Percentiles rank a stretch among this genome's conserved stretches.
phyloP scores from a whole-genome alignment of 257 asterid species.

The Galeopsis tetrahit region DNA sequence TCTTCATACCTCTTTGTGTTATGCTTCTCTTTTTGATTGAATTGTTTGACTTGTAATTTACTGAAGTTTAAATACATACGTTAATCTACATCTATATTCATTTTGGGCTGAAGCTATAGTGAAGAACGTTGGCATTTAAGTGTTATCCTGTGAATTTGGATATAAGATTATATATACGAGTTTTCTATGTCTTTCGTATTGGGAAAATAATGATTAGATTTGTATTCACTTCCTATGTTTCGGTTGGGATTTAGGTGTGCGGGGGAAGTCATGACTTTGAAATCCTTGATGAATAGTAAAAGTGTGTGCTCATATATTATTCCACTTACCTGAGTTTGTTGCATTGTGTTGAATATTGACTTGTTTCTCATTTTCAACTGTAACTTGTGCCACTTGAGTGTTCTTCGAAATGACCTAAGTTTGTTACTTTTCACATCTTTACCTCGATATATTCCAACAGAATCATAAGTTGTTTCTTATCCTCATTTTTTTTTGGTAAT shows the following conservation, averaged over 20 bases:
- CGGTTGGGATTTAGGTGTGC: too few relatives aligned
- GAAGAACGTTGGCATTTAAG: not conserved
- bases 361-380: not conserved
- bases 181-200: not conserved
- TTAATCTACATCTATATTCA: not conserved
- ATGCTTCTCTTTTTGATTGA: not conserved
- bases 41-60: not conserved
- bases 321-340: not conserved
- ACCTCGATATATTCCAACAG: not conserved
- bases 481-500: not conserved
- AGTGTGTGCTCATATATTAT: not conserved
- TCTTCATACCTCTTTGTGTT: not conserved
- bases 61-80: not conserved
- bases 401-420: not conserved
- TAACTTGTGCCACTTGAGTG: constrained; percentile 7
- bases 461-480: constrained; percentile 11
- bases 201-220: not conserved
- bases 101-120: not conserved
- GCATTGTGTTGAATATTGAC: not conserved
- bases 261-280: too few relatives aligned
- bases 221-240: not conserved
- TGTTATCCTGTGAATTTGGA: not conserved
- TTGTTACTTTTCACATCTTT: not conserved
- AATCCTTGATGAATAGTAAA: too few relatives aligned
- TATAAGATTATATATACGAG: not conserved